Percentiles rank a stretch among this genome's conserved stretches.
Conservation (phyloP, 768 basidiomycete species). For the Tulasnella sp. region DNA sequence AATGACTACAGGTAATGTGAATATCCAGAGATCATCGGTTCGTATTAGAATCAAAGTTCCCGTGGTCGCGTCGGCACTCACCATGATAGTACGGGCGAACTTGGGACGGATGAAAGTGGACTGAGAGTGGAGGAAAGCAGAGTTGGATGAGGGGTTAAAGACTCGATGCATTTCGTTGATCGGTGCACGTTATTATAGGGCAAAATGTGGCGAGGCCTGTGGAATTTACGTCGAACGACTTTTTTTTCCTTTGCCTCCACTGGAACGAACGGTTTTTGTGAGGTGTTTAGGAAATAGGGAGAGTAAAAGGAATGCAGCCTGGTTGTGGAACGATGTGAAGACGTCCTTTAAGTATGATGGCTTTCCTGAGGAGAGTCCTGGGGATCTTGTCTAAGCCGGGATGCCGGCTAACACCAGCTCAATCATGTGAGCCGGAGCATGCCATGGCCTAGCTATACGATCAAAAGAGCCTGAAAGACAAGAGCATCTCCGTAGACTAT, state of each 20-base stretch:
- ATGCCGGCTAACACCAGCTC: background rate
- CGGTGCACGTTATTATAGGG: background rate
- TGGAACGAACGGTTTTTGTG: background rate
- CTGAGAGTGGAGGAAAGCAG: conserved; percentile 4
- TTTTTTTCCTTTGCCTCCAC: background rate
- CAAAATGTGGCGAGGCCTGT: background rate
- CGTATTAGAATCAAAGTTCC: background rate
- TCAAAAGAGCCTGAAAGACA: no score
- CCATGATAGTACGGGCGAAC: conserved; percentile 20
- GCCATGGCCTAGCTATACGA: no score
- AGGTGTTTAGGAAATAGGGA: background rate
- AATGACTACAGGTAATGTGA: conserved; percentile 20
- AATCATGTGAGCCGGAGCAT: conserved; percentile 16
- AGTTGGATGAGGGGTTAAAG: background rate
- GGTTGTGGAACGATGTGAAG: background rate
- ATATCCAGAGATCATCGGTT: background rate
- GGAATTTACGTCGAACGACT: conserved; percentile 5
- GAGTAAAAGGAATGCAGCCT: background rate
- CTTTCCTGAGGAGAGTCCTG: no score
- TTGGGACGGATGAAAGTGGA: conserved; percentile 5
- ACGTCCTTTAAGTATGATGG: no score
- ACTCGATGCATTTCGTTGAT: background rate
- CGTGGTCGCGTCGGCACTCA: conserved; percentile 8
- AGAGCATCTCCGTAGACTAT: no score
- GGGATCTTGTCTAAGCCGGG: background rate